These are phyloP conservation scores for barley (Hordeum vulgare) DNA, from an alignment of 176 grass and related monocot genomes.

Conservation along the genomic window MorexV3_pseudomolecules_assembly NC_058523.1:128547343-128547842, in stretches of 20 bases:
- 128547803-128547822: too few relatives aligned
- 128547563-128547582: slow-evolving; percentile 16
- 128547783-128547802: too few relatives aligned
- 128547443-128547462: slow-evolving; percentile 32
- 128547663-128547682: slow-evolving; percentile 25
- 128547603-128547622: slow-evolving; percentile 28
- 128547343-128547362: not conserved
- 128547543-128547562: not conserved
- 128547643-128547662: not conserved
- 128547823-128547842: too few relatives aligned
- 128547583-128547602: slow-evolving; percentile 24
- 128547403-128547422: not conserved
- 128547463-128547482: slow-evolving; percentile 21
- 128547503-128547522: not conserved
- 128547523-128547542: not conserved
- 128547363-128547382: not conserved
- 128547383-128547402: not conserved
- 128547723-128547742: not conserved
- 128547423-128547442: slow-evolving; percentile 19
- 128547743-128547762: not conserved
- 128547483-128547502: not conserved
- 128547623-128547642: not conserved
- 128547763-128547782: not conserved
- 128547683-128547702: not conserved
- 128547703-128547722: not conserved